Conservation (phyloP, 2,329 filamentous ascomycete species). For the Phialocephala sp. region DNA sequence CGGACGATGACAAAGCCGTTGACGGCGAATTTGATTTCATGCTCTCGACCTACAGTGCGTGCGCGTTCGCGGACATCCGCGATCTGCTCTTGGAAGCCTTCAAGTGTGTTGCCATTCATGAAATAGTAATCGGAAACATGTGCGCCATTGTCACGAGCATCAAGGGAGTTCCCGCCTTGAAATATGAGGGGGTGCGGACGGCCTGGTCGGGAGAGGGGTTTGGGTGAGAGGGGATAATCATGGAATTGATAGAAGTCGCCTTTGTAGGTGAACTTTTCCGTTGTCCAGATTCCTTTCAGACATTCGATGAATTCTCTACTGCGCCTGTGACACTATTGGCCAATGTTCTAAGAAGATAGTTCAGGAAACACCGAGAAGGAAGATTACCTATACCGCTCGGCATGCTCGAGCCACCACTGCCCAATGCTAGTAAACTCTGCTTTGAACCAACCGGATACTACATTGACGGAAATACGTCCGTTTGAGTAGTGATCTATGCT, state of each 20-base stretch:
- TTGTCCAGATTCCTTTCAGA: slow-evolving; percentile 57
- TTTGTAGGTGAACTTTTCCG: slow-evolving; percentile 53
- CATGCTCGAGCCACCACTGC: slow-evolving; percentile 61
- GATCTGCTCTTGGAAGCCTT: slow-evolving; percentile 57
- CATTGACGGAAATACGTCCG: slow-evolving; percentile 57
- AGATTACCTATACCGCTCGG: slow-evolving; percentile 53
- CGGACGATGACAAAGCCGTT: slow-evolving; percentile 57
- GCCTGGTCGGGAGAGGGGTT: slow-evolving; percentile 51
- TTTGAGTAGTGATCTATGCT: slow-evolving; percentile 58
- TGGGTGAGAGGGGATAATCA: slow-evolving; percentile 55
- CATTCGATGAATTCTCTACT: slow-evolving; percentile 57
- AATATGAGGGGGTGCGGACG: slow-evolving; percentile 58
- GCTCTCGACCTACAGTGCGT: slow-evolving; percentile 49
- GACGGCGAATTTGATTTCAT: slow-evolving; percentile 54
- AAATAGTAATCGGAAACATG: slow-evolving; percentile 58
- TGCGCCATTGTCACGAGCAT: slow-evolving; percentile 55
- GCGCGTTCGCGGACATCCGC: slow-evolving; percentile 54
- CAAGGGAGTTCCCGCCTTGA: slow-evolving; percentile 57
- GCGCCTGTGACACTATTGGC: slow-evolving; percentile 36
- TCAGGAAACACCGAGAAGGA: neutral
- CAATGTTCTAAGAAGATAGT: neutral
- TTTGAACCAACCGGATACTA: slow-evolving; percentile 61
- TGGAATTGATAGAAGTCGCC: slow-evolving; percentile 60
- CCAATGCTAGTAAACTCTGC: slow-evolving; percentile 57
- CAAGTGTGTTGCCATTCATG: slow-evolving; percentile 62